These are phyloP conservation scores for Pseudozyma hubeiensis DNA, from an alignment of 1,284 basidiomycete species.

Conservation along the genomic window DNA sequence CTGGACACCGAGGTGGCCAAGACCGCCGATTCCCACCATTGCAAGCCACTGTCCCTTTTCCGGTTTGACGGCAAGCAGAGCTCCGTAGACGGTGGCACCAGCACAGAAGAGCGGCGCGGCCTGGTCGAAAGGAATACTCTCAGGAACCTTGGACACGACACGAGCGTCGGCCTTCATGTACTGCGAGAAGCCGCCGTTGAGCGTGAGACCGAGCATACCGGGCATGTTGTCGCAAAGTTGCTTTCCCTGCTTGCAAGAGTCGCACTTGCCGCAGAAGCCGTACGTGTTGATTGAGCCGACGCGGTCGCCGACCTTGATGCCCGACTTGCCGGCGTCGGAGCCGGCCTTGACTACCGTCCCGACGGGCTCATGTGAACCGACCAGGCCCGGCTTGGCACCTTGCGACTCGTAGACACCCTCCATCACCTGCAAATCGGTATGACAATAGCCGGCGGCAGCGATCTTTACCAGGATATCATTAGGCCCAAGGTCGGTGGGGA, in stretches of 20 bases:
- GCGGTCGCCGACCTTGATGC: constrained; percentile 61
- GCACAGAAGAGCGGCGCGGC: constrained; percentile 71
- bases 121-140: constrained; percentile 51
- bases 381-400: constrained; percentile 54
- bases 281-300: constrained; percentile 66
- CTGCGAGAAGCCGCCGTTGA: constrained; percentile 61
- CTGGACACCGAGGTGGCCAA: constrained; percentile 69
- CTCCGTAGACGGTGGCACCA: constrained; percentile 69
- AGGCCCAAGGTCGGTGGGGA: constrained; percentile 40
- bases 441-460: constrained; percentile 58
- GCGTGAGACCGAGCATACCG: constrained; percentile 53
- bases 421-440: constrained; percentile 61
- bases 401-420: constrained; percentile 55
- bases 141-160: constrained; percentile 64
- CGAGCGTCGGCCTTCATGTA: constrained; percentile 59
- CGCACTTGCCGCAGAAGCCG: constrained; percentile 59
- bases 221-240: constrained; percentile 61
- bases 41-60: constrained; percentile 68
- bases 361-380: constrained; percentile 61
- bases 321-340: constrained; percentile 33
- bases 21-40: constrained; percentile 70
- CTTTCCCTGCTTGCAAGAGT: constrained; percentile 60
- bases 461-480: constrained; percentile 51
- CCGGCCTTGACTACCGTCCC: constrained; percentile 55
- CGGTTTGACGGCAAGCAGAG: constrained; percentile 65